Base-by-base conservation (phyloP, 164 flowering plant species). In the Umbellularia californica region DNA sequence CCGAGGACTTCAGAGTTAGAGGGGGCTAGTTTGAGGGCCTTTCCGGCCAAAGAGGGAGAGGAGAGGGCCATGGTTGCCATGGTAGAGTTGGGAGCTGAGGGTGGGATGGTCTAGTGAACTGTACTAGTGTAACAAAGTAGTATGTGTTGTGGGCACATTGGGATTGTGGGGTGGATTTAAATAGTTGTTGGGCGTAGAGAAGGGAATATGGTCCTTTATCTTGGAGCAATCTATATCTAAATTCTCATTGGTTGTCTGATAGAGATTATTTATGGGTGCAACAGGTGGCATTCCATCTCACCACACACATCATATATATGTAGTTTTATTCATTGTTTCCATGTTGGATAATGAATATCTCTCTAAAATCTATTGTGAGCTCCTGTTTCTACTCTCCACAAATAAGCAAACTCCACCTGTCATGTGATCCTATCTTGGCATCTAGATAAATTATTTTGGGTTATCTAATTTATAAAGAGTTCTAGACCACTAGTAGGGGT, bases 21-120 rank as follows among this genome's bases (percentile, higher is more conserved):
- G 0, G 82, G 82, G 58, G 81, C 17, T 28, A 84, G 79, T 62
- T 84, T 84, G 72, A 84, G 82, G 0, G 86, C 86, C 84, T 82
- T 79, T 35, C 91, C 89, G 77, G 85, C 80, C 47, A 88, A 63
- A 3, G 85, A 51, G 0, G 89, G 85, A 76, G 91, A 88, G 58
- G 91, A 88, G 28, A 88, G 88, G 27, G 91, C 84, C 91, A 86
- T 88, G 41, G 89, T 80, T 5, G 91, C 87, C 88, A 88, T 87
- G 4, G 58, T 50, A 22, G 55, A 20, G 0, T 41, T 41, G 47
- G 47, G 4, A 41, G 6, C 28, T 41, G 72, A 19, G 60, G 4
- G 60, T 25, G 67, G 28, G 28, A 55, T 14, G 5, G 17, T 55
- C 15, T 12, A 55, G 2, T 55, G n/a, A 27, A 30, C n/a, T 27